These are phyloP conservation scores for Yarrowia sp. DNA, from an alignment of 805 yeast genomes.

Conservation along the genomic window DNA sequence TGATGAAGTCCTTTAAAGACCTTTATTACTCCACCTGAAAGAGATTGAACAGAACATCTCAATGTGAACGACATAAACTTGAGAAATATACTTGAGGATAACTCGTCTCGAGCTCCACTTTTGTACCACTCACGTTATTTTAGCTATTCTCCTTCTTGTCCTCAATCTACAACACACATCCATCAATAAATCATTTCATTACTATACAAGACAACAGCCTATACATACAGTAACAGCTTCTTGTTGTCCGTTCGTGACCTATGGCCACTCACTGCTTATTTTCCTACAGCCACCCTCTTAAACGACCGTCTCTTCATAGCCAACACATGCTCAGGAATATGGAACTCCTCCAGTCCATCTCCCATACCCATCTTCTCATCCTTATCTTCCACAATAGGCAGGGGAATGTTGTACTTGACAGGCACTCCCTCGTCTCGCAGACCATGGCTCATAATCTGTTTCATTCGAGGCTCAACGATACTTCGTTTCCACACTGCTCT, in stretches of 20 bases:
- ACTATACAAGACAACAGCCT: background rate
- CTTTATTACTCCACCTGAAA: no score
- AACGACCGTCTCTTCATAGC: slow-evolving; percentile 16
- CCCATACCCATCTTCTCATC: slow-evolving; percentile 38
- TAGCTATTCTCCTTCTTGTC: no score
- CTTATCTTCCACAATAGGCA: slow-evolving; percentile 29
- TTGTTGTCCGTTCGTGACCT: background rate
- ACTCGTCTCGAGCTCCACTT: no score
- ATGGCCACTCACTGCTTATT: background rate
- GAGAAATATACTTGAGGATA: no score
- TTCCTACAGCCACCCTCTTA: slow-evolving; percentile 14
- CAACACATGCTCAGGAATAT: slow-evolving; percentile 13
- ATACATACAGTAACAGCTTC: no score
- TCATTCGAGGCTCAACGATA: slow-evolving; percentile 29
- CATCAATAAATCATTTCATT: no score
- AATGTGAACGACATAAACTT: no score
- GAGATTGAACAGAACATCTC: no score
- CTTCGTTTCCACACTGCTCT: slow-evolving; percentile 35
- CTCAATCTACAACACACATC: no score
- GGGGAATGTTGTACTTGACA: slow-evolving; percentile 32
- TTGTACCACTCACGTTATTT: no score
- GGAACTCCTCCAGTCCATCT: slow-evolving; percentile 31
- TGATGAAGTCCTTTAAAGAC: no score
- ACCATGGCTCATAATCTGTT: slow-evolving; percentile 29
- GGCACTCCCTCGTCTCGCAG: slow-evolving; percentile 34